Evolutionary conservation across 345 rosid species (phyloP), one percentile per base, ranked within the genome.

Genomic region (Triadica sebifera): DNA sequence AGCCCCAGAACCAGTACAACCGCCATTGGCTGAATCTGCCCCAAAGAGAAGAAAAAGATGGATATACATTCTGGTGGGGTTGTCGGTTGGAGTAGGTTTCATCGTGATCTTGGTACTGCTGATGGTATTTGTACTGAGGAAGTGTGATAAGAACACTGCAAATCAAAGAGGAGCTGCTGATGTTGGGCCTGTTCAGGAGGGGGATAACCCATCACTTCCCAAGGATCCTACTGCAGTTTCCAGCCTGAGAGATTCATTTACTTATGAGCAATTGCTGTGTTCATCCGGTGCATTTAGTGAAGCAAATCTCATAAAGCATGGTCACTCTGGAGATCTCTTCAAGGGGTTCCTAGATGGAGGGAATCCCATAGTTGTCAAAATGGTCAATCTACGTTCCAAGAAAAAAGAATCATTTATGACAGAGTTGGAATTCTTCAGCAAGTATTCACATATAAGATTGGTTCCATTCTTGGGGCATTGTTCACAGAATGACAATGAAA

Each of bases 131-230:
- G 49, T 84, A 70, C 70, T 81, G 22, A 82, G 83, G 61, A 78
- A 69, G 78, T 77, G 66, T 75, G 74, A 77, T 37, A 83, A 60
- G 66, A 73, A 68, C 51, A 29, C 45, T 69, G 60, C 77, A 51
- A 80, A 77, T 74, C 86, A 82, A 69, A 86, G 85, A 77, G 89
- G 85, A 58, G 61, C 43, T 66, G 79, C 85, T 9, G 78, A 89
- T 38, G 86, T 79, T 47, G 93, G 93, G 38, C 91, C 91, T 56
- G 81, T 87, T 73, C 88, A 89, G 5, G 87, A 83, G 71, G 89
- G 87, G 66, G 89, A 83, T 59, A 71, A 67, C 41, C 75, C 51
- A 0, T 41, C 76, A 12, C 41, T 66, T 25, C 67, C 76, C 12
- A 79, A 75, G 72, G 79, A 75, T 65, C 68, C 72, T 60, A 10